Conservation (phyloP, 331 rosid species). For the Telfairia occidentalis region DNA sequence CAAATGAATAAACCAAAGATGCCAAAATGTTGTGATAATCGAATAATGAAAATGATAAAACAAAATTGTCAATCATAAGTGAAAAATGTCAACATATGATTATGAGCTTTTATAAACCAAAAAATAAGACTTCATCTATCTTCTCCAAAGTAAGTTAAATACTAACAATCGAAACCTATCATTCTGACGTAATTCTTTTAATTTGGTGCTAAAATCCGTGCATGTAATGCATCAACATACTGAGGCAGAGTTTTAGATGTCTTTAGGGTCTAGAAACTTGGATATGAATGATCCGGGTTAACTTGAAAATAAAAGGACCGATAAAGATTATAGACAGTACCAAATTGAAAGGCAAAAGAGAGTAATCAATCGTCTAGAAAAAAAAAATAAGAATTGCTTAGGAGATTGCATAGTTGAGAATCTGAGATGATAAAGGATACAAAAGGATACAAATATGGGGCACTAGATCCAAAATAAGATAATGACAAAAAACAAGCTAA, state of each 20-base stretch:
- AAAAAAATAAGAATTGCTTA: not conserved
- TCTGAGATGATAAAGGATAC: not conserved
- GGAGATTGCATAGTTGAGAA: not conserved
- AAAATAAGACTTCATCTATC: too few species aligned
- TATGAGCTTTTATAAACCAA: not conserved
- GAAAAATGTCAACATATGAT: not conserved
- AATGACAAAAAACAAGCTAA: not conserved
- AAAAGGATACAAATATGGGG: not conserved
- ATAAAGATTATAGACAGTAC: not conserved
- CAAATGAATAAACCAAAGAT: not conserved
- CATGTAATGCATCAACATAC: not conserved
- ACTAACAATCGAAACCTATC: not conserved
- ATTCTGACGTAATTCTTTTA: not conserved
- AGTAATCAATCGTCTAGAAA: not conserved
- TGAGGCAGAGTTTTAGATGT: not conserved
- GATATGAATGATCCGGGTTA: not conserved
- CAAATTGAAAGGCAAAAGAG: not conserved
- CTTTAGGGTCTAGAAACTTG: not conserved
- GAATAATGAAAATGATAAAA: not conserved
- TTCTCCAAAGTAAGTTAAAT: not conserved
- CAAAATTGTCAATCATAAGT: not conserved
- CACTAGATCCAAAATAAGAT: not conserved
- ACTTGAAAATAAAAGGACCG: not conserved
- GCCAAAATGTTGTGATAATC: not conserved
- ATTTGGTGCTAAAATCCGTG: not conserved